Evolutionary conservation across 768 basidiomycete genomes (phyloP).

Genomic region (Rhizopogon rudus): DNA sequence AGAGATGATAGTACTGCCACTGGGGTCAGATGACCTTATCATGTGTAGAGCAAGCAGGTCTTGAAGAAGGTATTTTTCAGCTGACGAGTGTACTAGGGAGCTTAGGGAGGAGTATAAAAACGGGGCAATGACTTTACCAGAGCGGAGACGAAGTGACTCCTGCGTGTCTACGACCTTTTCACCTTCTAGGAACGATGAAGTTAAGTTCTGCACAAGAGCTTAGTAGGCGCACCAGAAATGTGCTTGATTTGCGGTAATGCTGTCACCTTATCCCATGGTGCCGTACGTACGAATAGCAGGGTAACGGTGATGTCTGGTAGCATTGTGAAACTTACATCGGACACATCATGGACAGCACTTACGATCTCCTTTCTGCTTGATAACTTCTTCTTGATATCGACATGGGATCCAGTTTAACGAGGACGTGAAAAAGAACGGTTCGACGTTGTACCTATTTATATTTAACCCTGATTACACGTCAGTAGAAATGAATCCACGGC

Average conservation of each 20-base stretch:
- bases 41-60: conserved; percentile 37
- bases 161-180: conserved; percentile 7
- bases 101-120: background rate
- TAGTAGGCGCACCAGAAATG: background rate
- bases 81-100: conserved; percentile 3
- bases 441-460: conserved; percentile 37
- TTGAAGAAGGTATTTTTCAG: conserved; percentile 21
- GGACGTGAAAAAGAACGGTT: conserved; percentile 53
- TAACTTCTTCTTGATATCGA: conserved; percentile 45
- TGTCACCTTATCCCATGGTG: conserved; percentile 25
- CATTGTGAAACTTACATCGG: background rate
- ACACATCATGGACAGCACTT: conserved; percentile 10
- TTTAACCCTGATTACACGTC: background rate
- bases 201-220: background rate
- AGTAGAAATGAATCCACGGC: conserved; percentile 1
- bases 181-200: conserved; percentile 10
- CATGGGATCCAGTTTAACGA: conserved; percentile 55
- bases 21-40: conserved; percentile 22
- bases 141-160: conserved; percentile 10
- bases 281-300: conserved; percentile 37
- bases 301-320: conserved; percentile 44
- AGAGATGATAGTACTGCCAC: conserved; percentile 29
- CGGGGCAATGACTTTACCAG: background rate
- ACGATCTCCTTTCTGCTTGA: conserved; percentile 41
- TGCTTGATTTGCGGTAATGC: conserved; percentile 13